These are phyloP conservation scores for Knoxia roxburghii DNA, from an alignment of 257 asterid genomes.

Conservation along the genomic window DNA sequence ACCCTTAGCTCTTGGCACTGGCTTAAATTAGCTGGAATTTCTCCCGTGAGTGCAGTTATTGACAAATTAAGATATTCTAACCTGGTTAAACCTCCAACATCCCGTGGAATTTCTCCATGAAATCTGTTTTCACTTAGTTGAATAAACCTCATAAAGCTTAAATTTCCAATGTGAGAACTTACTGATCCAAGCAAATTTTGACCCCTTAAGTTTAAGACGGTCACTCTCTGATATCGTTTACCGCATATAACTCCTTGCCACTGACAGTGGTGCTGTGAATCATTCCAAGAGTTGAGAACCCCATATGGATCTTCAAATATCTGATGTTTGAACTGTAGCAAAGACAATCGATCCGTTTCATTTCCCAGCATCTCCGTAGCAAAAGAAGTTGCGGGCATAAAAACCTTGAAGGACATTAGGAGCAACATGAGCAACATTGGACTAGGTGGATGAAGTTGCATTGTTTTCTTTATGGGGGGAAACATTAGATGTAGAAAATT, in stretches of 20 bases:
- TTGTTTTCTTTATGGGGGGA: too few relatives aligned
- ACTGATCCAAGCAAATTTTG: conserved; percentile 22
- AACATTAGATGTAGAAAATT: too few relatives aligned
- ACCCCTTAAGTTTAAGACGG: conserved; percentile 8
- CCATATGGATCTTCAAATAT: background rate
- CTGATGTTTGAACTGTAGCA: background rate
- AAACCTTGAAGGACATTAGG: too few relatives aligned
- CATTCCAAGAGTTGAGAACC: background rate
- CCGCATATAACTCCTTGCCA: conserved; percentile 26
- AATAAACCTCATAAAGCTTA: conserved; percentile 22
- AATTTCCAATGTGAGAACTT: conserved; percentile 33
- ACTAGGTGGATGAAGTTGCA: too few relatives aligned
- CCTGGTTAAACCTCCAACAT: conserved; percentile 20
- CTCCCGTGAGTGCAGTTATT: conserved; percentile 24
- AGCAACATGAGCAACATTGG: too few relatives aligned
- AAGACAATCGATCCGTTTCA: background rate
- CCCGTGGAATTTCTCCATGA: conserved; percentile 24
- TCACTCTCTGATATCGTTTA: conserved; percentile 14
- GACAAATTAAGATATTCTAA: conserved; percentile 9
- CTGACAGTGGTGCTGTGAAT: conserved; percentile 7
- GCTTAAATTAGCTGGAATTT: conserved; percentile 26
- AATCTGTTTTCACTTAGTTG: conserved; percentile 21
- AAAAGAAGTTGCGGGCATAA: too few relatives aligned
- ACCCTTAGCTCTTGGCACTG: conserved; percentile 17
- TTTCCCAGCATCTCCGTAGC: too few relatives aligned